These are phyloP conservation scores for Erythrobasidium hasegawianum DNA, from an alignment of 1,284 basidiomycete genomes.

Conservation along the genomic window DNA sequence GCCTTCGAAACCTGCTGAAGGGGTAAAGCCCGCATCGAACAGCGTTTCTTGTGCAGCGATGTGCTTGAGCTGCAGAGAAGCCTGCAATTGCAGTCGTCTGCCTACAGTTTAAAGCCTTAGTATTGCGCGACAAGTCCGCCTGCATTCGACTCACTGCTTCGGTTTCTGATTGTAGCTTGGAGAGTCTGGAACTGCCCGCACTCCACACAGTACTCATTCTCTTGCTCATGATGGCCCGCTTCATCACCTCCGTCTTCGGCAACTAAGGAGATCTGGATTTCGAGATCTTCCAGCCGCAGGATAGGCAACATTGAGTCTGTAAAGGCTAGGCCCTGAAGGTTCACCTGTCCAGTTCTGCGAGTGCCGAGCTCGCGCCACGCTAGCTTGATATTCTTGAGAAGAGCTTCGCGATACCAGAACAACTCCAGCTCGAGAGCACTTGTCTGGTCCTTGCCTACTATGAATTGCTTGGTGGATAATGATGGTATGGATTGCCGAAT, in stretches of 20 bases:
- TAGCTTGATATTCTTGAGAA: slow-evolving; percentile 65
- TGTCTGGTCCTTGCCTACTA: slow-evolving; percentile 70
- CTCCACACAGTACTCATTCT: slow-evolving; percentile 51
- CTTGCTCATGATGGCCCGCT: slow-evolving; percentile 41
- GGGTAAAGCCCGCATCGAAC: slow-evolving; percentile 37
- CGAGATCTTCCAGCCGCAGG: slow-evolving; percentile 55
- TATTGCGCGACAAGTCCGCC: no score
- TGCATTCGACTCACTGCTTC: neutral
- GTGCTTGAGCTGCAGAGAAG: slow-evolving; percentile 48
- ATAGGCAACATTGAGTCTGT: slow-evolving; percentile 69
- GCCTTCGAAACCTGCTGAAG: neutral
- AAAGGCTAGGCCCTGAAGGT: slow-evolving; percentile 69
- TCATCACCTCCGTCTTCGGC: neutral
- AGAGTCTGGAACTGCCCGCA: slow-evolving; percentile 3
- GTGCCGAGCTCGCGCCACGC: slow-evolving; percentile 84
- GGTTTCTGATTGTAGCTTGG: neutral
- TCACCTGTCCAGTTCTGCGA: slow-evolving; percentile 66
- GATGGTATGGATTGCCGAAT: slow-evolving; percentile 70
- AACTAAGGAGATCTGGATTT: slow-evolving; percentile 33
- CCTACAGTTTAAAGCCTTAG: neutral
- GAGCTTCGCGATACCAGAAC: slow-evolving; percentile 90
- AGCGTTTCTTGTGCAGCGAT: slow-evolving; percentile 58
- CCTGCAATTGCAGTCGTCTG: neutral
- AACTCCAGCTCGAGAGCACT: slow-evolving; percentile 64
- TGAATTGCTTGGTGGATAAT: slow-evolving; percentile 83